These are phyloP conservation scores for Tilletia caries DNA, from an alignment of 1,284 basidiomycete genomes.

Conservation along the genomic window DNA sequence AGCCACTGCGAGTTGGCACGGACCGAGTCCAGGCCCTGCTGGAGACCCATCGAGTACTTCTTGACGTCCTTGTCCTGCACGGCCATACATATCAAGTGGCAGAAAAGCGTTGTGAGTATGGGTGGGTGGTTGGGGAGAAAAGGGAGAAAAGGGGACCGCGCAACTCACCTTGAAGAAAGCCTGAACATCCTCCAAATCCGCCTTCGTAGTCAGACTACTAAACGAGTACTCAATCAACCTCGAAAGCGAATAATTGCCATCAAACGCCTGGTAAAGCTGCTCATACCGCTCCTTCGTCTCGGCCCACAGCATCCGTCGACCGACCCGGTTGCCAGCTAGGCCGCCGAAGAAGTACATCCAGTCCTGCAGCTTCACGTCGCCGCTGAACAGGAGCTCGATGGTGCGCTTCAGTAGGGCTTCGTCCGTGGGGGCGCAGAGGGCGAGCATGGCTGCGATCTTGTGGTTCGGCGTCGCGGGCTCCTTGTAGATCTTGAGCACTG, in stretches of 20 bases:
- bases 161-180: conserved; percentile 58
- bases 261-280: conserved; percentile 63
- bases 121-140: conserved; percentile 22
- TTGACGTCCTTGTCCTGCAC: conserved; percentile 45
- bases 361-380: conserved; percentile 55
- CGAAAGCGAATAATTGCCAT: conserved; percentile 47
- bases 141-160: background rate
- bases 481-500: conserved; percentile 64
- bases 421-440: conserved; percentile 48
- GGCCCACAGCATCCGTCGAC: conserved; percentile 52
- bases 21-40: conserved; percentile 68
- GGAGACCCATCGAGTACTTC: conserved; percentile 62
- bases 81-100: no score
- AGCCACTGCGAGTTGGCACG: conserved; percentile 64
- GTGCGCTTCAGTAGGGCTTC: conserved; percentile 49
- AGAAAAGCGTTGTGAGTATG: no score
- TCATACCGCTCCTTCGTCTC: conserved; percentile 51
- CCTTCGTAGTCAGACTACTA: conserved; percentile 64
- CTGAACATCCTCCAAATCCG: conserved; percentile 67
- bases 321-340: conserved; percentile 46
- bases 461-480: conserved; percentile 60
- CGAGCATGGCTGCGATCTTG: conserved; percentile 53
- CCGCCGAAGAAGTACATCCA: conserved; percentile 51
- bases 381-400: conserved; percentile 43
- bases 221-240: conserved; percentile 60